Evolutionary conservation across 495 filamentous ascomycete species (phyloP), one percentile per base, ranked within the genome.

Genomic region (Hypoxylon crocopeplum): DNA sequence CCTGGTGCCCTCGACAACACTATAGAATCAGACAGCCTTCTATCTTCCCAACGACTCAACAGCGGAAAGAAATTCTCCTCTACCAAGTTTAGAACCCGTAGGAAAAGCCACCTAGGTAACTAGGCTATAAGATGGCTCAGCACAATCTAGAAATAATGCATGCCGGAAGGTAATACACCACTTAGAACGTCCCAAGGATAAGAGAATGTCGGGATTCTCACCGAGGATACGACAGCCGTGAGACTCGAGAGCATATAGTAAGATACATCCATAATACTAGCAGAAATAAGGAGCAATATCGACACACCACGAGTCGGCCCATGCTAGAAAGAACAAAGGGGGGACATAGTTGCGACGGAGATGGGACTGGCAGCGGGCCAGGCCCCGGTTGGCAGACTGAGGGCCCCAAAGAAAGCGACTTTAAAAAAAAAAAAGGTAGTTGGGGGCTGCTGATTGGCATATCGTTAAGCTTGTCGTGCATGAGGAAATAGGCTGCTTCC

Each of bases 401-500:
- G 25, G 48, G 39, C 45, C 15, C 61, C 20, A 38, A 53, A 61
- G 47, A 48, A 38, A 27, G 19, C n/a, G n/a, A n/a, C n/a, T n/a
- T n/a, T n/a, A 10, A 15, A 19, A 40, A 19, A 49, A 32, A 25
- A 37, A 45, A 54, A 30, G 17, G 11, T 7, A 47, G 32, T 66
- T 66, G 62, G 62, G 62, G 62, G 62, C 51, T 27, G 48, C 6
- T 50, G 50, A 62, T 66, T 66, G 57, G 62, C 36, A 57, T 27
- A 46, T 55, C 32, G 19, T 47, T 19, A 52, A 57, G 41, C 56
- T 61, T 49, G 57, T 56, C 51, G 37, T 66, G 62, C 66, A 69
- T 66, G 44, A 62, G 49, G 49, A 55, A 61, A 66, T 53, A 61
- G 56, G 62, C 57, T 66, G 41, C 62, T 66, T 47, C 47, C 8